A percentile compares a stretch with the other conserved stretches of the same genome.
Conservation (phyloP, 352 stramenopile genomes). For the Pelagophyceae sp. region DNA sequence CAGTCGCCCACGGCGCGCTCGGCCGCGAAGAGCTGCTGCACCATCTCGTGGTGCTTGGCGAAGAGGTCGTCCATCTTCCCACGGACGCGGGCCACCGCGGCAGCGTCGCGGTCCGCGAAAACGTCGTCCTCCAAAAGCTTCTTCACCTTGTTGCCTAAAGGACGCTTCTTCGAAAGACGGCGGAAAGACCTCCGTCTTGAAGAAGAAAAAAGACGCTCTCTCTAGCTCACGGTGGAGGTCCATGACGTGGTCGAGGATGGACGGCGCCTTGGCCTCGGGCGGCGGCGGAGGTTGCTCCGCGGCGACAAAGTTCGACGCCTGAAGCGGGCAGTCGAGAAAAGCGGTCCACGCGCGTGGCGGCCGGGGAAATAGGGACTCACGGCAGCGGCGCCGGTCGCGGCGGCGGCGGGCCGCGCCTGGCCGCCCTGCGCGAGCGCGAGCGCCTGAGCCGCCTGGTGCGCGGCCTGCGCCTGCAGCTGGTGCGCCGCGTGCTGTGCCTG, state of each 20-base stretch:
- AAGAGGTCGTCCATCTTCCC: not conserved
- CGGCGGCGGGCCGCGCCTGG: too few species aligned
- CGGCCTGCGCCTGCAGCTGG: not conserved
- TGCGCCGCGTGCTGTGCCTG: not conserved
- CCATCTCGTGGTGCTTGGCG: not conserved
- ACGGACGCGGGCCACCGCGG: not conserved
- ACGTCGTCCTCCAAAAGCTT: conserved; percentile 2
- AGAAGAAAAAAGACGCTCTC: too few species aligned
- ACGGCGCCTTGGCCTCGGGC: not conserved
- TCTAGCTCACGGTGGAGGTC: conserved; percentile 1
- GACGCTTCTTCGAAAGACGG: too few species aligned
- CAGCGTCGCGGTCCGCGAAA: not conserved
- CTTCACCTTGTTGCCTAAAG: not conserved
- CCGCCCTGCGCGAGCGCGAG: too few species aligned
- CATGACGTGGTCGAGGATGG: not conserved
- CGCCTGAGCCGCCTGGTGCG: too few species aligned
- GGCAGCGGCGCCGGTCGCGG: too few species aligned
- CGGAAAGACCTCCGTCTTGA: too few species aligned
- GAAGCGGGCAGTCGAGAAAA: too few species aligned
- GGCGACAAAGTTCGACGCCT: too few species aligned
- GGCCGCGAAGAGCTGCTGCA: not conserved
- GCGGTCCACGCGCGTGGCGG: too few species aligned
- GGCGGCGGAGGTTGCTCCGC: not conserved
- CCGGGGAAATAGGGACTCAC: too few species aligned
- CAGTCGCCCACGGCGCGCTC: conserved; percentile 8